Conservation (phyloP, 257 asterid genomes). For the Penstemon barbatus region DNA sequence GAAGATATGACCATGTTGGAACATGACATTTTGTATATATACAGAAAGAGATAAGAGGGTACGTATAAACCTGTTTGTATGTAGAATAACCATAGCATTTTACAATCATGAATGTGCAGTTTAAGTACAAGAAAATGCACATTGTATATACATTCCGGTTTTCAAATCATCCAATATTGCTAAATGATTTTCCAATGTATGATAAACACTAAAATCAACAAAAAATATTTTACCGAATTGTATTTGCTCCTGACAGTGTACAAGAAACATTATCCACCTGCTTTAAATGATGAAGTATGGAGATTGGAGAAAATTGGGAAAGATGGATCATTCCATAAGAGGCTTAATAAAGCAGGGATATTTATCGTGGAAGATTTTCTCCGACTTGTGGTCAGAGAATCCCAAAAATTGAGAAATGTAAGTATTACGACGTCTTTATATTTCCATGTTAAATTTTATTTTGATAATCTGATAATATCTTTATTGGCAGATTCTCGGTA, state of each 20-base stretch:
- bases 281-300: constrained; percentile 90
- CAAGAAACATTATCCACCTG: constrained; percentile 98
- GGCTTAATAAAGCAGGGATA: constrained; percentile 79
- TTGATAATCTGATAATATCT: constrained; percentile 1
- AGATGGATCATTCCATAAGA: constrained; percentile 97
- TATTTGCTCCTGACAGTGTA: constrained; percentile 58
- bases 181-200: too few relatives aligned
- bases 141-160: too few relatives aligned
- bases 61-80: too few relatives aligned
- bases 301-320: constrained; percentile 98
- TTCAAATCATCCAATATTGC: too few relatives aligned
- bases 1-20: too few relatives aligned
- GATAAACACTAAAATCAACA: too few relatives aligned
- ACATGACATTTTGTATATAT: too few relatives aligned
- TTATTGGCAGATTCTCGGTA: constrained; percentile 78
- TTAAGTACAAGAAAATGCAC: too few relatives aligned
- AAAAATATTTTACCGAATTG: background rate
- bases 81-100: too few relatives aligned
- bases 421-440: constrained; percentile 20
- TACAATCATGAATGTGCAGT: too few relatives aligned
- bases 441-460: too few relatives aligned
- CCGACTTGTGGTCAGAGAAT: constrained; percentile 85
- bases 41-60: too few relatives aligned
- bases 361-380: constrained; percentile 87
- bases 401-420: constrained; percentile 84